Evolutionary conservation across 441 rosid genomes (phyloP).

Genomic region (Syzygium syzygioides): DNA sequence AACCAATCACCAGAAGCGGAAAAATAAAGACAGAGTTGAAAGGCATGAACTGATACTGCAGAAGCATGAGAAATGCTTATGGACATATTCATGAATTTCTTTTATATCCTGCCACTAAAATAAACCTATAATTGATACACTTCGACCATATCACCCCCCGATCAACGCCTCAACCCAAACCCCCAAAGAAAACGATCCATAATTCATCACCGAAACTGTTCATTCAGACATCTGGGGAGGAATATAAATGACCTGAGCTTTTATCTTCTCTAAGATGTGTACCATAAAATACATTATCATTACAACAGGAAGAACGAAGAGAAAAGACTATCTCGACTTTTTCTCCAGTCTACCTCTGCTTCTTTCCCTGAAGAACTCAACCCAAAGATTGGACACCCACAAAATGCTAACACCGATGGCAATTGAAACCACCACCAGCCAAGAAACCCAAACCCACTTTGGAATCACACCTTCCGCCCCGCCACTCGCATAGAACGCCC

Average conservation of each 20-base stretch:
- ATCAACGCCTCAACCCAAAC: background rate
- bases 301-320: background rate
- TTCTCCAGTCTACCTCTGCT: conserved; percentile 24
- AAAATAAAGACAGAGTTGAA: background rate
- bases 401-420: conserved; percentile 65
- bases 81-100: background rate
- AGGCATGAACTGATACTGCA: background rate
- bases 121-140: background rate
- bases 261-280: background rate
- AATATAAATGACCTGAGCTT: background rate
- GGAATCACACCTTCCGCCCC: conserved; percentile 59
- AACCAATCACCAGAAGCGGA: background rate
- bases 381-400: conserved; percentile 81
- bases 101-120: background rate
- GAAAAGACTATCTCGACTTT: conserved; percentile 26
- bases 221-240: background rate
- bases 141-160: background rate
- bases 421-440: conserved; percentile 52
- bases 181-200: background rate
- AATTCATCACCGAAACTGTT: background rate
- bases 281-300: background rate
- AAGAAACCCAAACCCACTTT: conserved; percentile 83
- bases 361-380: conserved; percentile 37
- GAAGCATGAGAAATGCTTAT: background rate
- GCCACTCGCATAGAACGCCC: conserved; percentile 41